Evolutionary conservation across 208 protist species (phyloP).

Genomic region (Leishmania tarentolae): DNA sequence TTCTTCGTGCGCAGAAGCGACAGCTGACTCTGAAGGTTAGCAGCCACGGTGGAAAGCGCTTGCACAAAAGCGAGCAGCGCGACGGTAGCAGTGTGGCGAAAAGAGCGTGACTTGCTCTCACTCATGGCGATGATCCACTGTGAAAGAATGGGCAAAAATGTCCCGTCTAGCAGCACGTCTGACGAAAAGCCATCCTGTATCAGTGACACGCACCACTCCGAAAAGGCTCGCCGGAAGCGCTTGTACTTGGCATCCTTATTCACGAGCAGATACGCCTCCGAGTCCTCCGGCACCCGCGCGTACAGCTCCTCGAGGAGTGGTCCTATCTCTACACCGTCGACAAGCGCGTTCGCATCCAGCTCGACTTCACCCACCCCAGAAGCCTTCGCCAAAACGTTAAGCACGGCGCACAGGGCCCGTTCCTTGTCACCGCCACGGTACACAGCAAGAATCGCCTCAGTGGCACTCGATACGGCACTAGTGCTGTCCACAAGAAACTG

Average conservation of each 20-base stretch:
- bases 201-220: conserved; percentile 68
- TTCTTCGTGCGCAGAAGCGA: conserved; percentile 49
- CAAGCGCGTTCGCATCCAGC: conserved; percentile 58
- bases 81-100: conserved; percentile 85
- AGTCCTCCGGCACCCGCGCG: conserved; percentile 67
- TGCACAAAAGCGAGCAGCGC: conserved; percentile 70
- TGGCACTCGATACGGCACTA: conserved; percentile 31
- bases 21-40: conserved; percentile 48
- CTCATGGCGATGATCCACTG: conserved; percentile 90
- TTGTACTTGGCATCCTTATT: conserved; percentile 80
- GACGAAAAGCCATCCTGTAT: conserved; percentile 55
- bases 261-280: conserved; percentile 72
- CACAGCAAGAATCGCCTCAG: conserved; percentile 50
- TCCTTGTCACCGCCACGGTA: conserved; percentile 48
- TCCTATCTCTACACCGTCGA: conserved; percentile 62
- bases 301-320: conserved; percentile 88
- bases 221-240: conserved; percentile 59
- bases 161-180: conserved; percentile 59
- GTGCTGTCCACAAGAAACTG: conserved; percentile 50
- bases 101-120: conserved; percentile 86
- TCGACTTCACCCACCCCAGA: conserved; percentile 77
- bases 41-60: conserved; percentile 68
- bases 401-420: conserved; percentile 59
- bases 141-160: conserved; percentile 56
- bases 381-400: conserved; percentile 78